Percentiles rank a stretch among this genome's conserved stretches.
Conservation (phyloP, 2,329 filamentous ascomycete species). For the Botryotinia calthae region DNA sequence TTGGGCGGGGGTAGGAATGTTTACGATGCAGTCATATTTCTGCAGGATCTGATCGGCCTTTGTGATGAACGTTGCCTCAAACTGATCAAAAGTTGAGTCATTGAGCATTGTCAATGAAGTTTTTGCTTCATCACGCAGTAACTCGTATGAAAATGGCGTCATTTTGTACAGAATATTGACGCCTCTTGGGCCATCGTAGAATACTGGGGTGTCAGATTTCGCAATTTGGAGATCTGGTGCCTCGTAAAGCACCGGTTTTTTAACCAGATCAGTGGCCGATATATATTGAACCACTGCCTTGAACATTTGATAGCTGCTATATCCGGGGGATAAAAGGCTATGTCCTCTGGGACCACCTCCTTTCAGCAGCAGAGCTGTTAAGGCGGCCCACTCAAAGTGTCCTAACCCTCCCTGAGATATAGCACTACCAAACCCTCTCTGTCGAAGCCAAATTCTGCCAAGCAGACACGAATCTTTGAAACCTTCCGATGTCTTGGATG, state of each 20-base stretch:
- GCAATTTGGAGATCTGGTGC: slow-evolving; percentile 43
- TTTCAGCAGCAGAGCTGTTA: slow-evolving; percentile 77
- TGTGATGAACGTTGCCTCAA: slow-evolving; percentile 78
- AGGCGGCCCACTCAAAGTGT: slow-evolving; percentile 83
- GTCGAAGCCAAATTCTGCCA: slow-evolving; percentile 83
- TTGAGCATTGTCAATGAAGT: slow-evolving; percentile 73
- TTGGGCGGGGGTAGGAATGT: slow-evolving; percentile 24
- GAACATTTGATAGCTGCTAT: slow-evolving; percentile 91
- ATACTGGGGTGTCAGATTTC: slow-evolving; percentile 57
- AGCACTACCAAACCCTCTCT: slow-evolving; percentile 73
- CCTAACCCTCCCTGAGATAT: slow-evolving; percentile 83
- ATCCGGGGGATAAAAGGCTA: slow-evolving; percentile 70
- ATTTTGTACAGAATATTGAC: slow-evolving; percentile 91
- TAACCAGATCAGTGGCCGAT: slow-evolving; percentile 67
- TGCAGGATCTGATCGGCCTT: slow-evolving; percentile 55
- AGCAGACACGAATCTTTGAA: slow-evolving; percentile 84
- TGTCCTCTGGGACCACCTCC: slow-evolving; percentile 71
- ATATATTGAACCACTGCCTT: slow-evolving; percentile 91
- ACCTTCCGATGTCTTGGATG: slow-evolving; percentile 52
- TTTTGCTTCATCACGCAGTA: slow-evolving; percentile 72
- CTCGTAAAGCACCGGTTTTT: slow-evolving; percentile 58
- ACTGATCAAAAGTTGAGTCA: slow-evolving; percentile 72
- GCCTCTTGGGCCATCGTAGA: slow-evolving; percentile 73
- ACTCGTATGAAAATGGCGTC: slow-evolving; percentile 75
- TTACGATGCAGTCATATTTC: slow-evolving; percentile 52